A percentile compares a stretch with the other conserved stretches of the same genome.
Evolutionary conservation across 768 basidiomycete genomes (phyloP).

Genomic region (Suillus luteus): DNA sequence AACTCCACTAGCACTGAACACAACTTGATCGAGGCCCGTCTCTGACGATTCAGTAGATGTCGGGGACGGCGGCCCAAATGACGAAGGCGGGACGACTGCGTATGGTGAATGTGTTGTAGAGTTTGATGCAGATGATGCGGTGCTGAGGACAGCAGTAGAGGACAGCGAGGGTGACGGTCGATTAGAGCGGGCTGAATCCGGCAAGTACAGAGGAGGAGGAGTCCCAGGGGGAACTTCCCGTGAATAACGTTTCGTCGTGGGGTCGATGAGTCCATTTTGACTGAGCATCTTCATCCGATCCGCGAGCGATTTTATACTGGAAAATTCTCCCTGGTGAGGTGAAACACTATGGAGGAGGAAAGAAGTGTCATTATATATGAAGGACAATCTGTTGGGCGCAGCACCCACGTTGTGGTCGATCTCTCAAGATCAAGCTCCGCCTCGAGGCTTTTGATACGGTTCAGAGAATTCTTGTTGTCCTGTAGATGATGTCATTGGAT

Average conservation of each 20-base stretch:
- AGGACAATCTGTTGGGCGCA: conserved; percentile 14
- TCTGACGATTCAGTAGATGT: conserved; percentile 65
- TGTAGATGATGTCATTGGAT: conserved; percentile 31
- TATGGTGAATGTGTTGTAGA: conserved; percentile 53
- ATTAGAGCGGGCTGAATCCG: conserved; percentile 36
- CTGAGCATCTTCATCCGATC: conserved; percentile 79
- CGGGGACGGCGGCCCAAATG: conserved; percentile 77
- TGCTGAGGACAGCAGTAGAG: conserved; percentile 16
- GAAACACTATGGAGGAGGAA: conserved; percentile 14
- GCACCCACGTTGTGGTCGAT: conserved; percentile 33
- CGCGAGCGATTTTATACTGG: conserved; percentile 62
- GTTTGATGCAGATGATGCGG: conserved; percentile 28
- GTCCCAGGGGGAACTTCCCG: conserved; percentile 46
- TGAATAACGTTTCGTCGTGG: conserved; percentile 57
- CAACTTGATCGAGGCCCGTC: conserved; percentile 46
- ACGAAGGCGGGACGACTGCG: conserved; percentile 67
- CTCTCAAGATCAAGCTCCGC: conserved; percentile 49
- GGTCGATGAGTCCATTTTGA: conserved; percentile 67
- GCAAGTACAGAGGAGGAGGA: conserved; percentile 30
- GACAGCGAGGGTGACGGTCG: conserved; percentile 40
- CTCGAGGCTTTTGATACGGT: conserved; percentile 47
- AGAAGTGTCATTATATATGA: conserved; percentile 17
- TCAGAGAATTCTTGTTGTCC: conserved; percentile 40
- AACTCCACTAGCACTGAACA: conserved; percentile 19
- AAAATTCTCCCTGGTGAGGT: conserved; percentile 24